A percentile compares a stretch with the other conserved stretches of the same genome.
Conservation (phyloP, 2,329 filamentous ascomycete genomes). For the Oidium heveae region DNA sequence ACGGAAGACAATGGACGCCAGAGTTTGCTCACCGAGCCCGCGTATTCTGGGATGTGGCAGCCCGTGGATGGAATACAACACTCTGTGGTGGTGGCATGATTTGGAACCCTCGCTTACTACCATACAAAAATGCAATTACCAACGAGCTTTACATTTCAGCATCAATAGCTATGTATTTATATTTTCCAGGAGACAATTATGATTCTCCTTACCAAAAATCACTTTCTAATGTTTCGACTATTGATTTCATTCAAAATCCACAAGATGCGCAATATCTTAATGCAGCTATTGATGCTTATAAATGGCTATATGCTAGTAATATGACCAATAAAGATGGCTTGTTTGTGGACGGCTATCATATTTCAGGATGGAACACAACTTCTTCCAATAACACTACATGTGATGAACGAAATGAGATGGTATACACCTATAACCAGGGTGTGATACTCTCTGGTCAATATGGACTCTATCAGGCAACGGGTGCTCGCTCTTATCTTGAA, state of each 20-base stretch:
- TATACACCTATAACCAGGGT: conserved; percentile 92
- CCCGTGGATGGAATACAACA: conserved; percentile 53
- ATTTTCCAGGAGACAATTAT: conserved; percentile 62
- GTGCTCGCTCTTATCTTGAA: conserved; percentile 40
- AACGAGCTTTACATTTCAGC: conserved; percentile 76
- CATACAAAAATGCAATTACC: conserved; percentile 93
- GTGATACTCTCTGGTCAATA: conserved; percentile 63
- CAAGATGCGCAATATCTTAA: conserved; percentile 38
- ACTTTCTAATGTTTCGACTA: conserved; percentile 4
- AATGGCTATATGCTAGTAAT: conserved; percentile 53
- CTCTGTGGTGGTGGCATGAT: conserved; percentile 74
- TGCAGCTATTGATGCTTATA: conserved; percentile 53
- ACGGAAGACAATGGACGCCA: conserved; percentile 49
- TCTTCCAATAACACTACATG: conserved; percentile 41
- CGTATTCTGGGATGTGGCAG: conserved; percentile 64
- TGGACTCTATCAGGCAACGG: conserved; percentile 57
- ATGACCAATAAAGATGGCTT: conserved; percentile 59
- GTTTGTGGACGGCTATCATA: conserved; percentile 74
- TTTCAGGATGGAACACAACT: conserved; percentile 33
- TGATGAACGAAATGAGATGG: conserved; percentile 62
- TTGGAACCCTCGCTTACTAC: conserved; percentile 58
- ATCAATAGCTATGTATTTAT: conserved; percentile 68
- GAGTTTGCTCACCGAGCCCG: conserved; percentile 63
- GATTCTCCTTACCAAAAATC: conserved; percentile 33
- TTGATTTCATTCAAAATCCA: conserved; percentile 11